These are phyloP conservation scores for Leccinellum luteum DNA, from an alignment of 768 basidiomycete genomes.

Conservation along the genomic window DNA sequence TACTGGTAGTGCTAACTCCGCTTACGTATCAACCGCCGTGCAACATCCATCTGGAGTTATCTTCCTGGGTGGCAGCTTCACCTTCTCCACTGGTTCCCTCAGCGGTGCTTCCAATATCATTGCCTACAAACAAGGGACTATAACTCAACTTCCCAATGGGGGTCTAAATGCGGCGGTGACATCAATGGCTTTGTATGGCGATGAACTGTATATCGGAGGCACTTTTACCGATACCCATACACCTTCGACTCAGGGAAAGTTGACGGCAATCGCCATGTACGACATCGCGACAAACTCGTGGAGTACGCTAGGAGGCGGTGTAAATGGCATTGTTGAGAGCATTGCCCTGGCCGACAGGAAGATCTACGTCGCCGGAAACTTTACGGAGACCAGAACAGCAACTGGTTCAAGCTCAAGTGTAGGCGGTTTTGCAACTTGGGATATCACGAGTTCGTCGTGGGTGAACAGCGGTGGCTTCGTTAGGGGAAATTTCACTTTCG, in stretches of 20 bases:
- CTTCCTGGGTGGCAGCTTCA: constrained; percentile 79
- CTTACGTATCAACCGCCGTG: constrained; percentile 51
- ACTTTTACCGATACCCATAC: constrained; percentile 70
- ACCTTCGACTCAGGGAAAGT: constrained; percentile 47
- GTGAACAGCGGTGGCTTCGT: constrained; percentile 72
- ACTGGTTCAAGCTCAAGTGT: constrained; percentile 36
- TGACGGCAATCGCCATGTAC: constrained; percentile 69
- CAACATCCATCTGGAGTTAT: constrained; percentile 65
- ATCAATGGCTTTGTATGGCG: constrained; percentile 58
- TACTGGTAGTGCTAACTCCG: constrained; percentile 34
- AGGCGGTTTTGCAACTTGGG: constrained; percentile 77
- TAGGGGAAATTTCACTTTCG: constrained; percentile 64
- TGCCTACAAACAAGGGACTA: constrained; percentile 57
- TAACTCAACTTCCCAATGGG: constrained; percentile 51
- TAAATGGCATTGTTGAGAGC: constrained; percentile 71
- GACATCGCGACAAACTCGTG: constrained; percentile 64
- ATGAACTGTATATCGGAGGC: constrained; percentile 83
- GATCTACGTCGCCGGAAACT: constrained; percentile 73
- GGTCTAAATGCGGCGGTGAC: constrained; percentile 83
- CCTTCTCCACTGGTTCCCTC: constrained; percentile 52
- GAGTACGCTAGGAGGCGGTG: constrained; percentile 66
- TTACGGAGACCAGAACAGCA: constrained; percentile 47
- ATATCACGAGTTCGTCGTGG: constrained; percentile 61
- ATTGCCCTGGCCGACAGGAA: constrained; percentile 50
- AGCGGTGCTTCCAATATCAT: constrained; percentile 69